Evolutionary conservation across 179 eudicot genomes (phyloP).

Genomic region (Sideroxylon spinosum): DNA sequence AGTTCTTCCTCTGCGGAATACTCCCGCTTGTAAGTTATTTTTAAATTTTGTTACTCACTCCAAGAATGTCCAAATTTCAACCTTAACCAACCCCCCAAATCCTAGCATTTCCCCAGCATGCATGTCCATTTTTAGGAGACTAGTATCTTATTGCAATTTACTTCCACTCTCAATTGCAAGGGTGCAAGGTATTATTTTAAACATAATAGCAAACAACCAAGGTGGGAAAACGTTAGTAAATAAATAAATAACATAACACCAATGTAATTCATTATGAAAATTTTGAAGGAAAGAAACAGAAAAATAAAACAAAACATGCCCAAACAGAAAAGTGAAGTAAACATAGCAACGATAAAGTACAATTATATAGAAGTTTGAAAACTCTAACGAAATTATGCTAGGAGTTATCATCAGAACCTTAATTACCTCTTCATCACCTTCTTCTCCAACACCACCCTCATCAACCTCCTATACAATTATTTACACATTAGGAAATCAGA

Average conservation of each 20-base stretch:
- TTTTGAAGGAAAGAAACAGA: neutral
- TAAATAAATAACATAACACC: neutral
- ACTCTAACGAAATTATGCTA: neutral
- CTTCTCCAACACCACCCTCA: slow-evolving; percentile 64
- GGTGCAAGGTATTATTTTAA: neutral
- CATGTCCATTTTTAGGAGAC: slow-evolving; percentile 1
- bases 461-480: slow-evolving; percentile 56
- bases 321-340: neutral
- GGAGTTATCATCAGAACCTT: neutral
- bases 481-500: slow-evolving; percentile 12
- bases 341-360: neutral
- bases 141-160: neutral
- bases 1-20: neutral
- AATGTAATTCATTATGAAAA: neutral
- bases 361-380: neutral
- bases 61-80: slow-evolving; percentile 1
- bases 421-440: slow-evolving; percentile 73
- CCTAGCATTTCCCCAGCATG: neutral
- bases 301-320: neutral
- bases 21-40: neutral
- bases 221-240: neutral
- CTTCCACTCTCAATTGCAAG: neutral
- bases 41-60: neutral
- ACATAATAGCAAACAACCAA: neutral
- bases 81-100: slow-evolving; percentile 8